Evolutionary conservation across 176 grass and related monocot genomes (phyloP).

Genomic region (Oropetium thomaeum): DNA sequence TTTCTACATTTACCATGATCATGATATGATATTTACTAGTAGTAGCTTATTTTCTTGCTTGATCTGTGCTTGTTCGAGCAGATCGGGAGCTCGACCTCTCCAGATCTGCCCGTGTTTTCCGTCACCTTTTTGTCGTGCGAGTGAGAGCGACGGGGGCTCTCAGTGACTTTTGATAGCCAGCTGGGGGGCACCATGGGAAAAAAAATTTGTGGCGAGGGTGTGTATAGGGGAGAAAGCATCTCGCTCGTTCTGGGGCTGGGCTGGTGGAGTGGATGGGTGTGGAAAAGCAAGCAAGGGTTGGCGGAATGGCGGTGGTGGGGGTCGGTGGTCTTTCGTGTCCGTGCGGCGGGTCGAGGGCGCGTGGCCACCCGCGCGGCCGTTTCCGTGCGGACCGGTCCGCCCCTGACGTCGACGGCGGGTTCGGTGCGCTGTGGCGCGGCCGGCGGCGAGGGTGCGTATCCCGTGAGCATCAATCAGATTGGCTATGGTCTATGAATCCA

Average conservation of each 20-base stretch:
- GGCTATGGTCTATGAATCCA: not conserved
- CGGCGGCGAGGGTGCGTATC: not conserved
- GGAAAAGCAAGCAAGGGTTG: not conserved
- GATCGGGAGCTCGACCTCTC: not conserved
- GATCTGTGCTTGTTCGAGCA: conserved; percentile 6
- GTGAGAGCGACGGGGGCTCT: not conserved
- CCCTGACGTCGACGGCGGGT: not conserved
- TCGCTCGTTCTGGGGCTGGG: too few species aligned
- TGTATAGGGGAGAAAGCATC: not conserved
- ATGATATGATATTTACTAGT: not conserved
- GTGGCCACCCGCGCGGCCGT: not conserved
- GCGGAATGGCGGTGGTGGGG: not conserved
- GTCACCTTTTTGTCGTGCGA: not conserved
- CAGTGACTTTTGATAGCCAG: conserved; percentile 1
- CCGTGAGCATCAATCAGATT: not conserved
- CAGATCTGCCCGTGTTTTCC: not conserved
- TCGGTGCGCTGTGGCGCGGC: not conserved
- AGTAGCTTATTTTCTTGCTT: not conserved
- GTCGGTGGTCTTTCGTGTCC: not conserved
- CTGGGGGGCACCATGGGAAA: not conserved
- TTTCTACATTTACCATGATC: conserved; percentile 7
- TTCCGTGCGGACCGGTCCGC: not conserved
- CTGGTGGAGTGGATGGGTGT: not conserved
- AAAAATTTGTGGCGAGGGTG: not conserved
- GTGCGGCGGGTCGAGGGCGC: not conserved